phyloP scores from a whole-genome alignment of 768 basidiomycete genomes.

The Pleurotus cornucopiae region DNA sequence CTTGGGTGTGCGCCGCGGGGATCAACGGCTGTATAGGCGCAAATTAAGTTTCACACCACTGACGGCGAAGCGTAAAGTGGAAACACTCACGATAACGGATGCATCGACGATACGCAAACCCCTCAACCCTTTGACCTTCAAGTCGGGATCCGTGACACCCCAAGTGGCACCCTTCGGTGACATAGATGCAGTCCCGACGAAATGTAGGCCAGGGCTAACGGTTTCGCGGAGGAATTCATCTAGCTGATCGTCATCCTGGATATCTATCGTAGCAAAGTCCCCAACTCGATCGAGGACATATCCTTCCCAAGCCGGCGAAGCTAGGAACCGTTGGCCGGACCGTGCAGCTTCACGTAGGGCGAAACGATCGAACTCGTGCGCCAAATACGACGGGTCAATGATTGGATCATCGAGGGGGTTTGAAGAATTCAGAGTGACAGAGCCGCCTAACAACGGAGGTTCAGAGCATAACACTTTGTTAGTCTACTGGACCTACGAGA shows the following conservation, averaged over 20 bases:
- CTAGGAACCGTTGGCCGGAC: slow-evolving; percentile 17
- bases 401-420: slow-evolving; percentile 42
- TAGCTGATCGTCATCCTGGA: slow-evolving; percentile 3
- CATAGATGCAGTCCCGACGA: slow-evolving; percentile 23
- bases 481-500: slow-evolving; percentile 23
- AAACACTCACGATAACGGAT: slow-evolving; percentile 20
- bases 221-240: slow-evolving; percentile 12
- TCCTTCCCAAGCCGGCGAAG: slow-evolving; percentile 15
- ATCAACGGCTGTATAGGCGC: slow-evolving; percentile 17
- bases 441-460: slow-evolving; percentile 23
- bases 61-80: neutral
- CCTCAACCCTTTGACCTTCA: slow-evolving; percentile 22
- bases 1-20: slow-evolving; percentile 17
- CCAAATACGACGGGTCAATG: slow-evolving; percentile 47
- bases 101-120: slow-evolving; percentile 31
- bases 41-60: neutral
- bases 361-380: slow-evolving; percentile 24
- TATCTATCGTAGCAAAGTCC: slow-evolving; percentile 3
- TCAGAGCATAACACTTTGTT: neutral
- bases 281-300: slow-evolving; percentile 13
- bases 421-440: slow-evolving; percentile 33
- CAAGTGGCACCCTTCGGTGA: slow-evolving; percentile 15
- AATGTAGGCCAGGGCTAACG: slow-evolving; percentile 15
- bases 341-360: slow-evolving; percentile 21
- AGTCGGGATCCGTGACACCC: slow-evolving; percentile 28